Evolutionary conservation across 2,329 filamentous ascomycete species (phyloP).

Genomic region (Setomelanomma holmii): DNA sequence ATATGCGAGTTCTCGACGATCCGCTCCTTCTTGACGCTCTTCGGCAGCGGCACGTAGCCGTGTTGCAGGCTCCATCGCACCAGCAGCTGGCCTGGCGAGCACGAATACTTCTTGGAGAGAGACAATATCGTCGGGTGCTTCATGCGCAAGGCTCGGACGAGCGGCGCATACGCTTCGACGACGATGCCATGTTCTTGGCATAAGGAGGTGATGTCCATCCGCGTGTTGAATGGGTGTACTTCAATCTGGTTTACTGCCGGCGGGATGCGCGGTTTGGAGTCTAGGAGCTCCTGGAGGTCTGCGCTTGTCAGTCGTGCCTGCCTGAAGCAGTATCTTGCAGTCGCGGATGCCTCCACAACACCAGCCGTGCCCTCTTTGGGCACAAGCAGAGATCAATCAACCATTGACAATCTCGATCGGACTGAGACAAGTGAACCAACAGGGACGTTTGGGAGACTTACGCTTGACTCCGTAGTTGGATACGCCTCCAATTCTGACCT

Average conservation of each 20-base stretch:
- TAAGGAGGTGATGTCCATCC: slow-evolving; percentile 68
- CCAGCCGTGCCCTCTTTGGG: slow-evolving; percentile 1
- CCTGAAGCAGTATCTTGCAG: slow-evolving; percentile 2
- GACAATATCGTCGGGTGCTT: slow-evolving; percentile 67
- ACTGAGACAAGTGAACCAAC: slow-evolving; percentile 9
- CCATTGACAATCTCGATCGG: slow-evolving; percentile 5
- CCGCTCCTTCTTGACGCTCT: slow-evolving; percentile 69
- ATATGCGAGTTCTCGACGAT: slow-evolving; percentile 71
- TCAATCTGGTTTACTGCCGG: slow-evolving; percentile 82
- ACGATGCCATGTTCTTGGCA: slow-evolving; percentile 72
- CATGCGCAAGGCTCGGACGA: slow-evolving; percentile 75
- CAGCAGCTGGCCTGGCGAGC: slow-evolving; percentile 75
- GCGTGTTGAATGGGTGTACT: slow-evolving; percentile 82
- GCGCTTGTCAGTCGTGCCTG: slow-evolving; percentile 17
- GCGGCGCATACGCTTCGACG: slow-evolving; percentile 80
- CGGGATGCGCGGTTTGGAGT: slow-evolving; percentile 64
- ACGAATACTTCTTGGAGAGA: slow-evolving; percentile 72
- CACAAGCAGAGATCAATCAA: neutral
- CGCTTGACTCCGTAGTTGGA: slow-evolving; percentile 80
- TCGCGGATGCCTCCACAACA: slow-evolving; percentile 3
- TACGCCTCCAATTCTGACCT: slow-evolving; percentile 75
- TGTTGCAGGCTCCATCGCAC: slow-evolving; percentile 82
- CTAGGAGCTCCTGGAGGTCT: slow-evolving; percentile 73
- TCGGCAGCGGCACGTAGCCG: slow-evolving; percentile 74
- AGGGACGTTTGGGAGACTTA: slow-evolving; percentile 47